These are phyloP conservation scores for Moniliella sp. DNA, from an alignment of 1,284 basidiomycete genomes.

Conservation along the genomic window DNA sequence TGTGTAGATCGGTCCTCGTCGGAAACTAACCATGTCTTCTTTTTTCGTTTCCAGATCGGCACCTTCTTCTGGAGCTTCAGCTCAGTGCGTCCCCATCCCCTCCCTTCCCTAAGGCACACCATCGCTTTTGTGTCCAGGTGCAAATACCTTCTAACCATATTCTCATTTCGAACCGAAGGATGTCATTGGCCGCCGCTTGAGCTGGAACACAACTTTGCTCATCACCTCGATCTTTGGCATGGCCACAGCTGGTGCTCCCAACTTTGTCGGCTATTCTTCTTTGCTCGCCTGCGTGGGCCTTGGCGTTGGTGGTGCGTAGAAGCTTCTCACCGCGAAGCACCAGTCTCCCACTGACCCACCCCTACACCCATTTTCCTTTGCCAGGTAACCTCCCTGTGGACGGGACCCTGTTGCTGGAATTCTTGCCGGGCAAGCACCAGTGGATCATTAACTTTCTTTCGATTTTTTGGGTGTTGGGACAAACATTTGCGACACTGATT, in stretches of 20 bases:
- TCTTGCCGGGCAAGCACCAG: constrained; percentile 30
- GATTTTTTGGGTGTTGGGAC: constrained; percentile 47
- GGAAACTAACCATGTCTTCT: too few species aligned
- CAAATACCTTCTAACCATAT: too few species aligned
- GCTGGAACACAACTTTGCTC: constrained; percentile 46
- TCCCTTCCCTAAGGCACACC: too few species aligned
- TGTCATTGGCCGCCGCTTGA: constrained; percentile 38
- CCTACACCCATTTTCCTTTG: too few species aligned
- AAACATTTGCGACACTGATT: constrained; percentile 35
- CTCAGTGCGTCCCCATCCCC: too few species aligned
- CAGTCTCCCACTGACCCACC: too few species aligned
- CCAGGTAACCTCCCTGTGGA: constrained; percentile 37
- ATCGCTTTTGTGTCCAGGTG: too few species aligned
- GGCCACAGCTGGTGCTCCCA: constrained; percentile 41
- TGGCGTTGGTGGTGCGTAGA: too few species aligned
- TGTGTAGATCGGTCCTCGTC: too few species aligned
- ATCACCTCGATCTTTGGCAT: constrained; percentile 44
- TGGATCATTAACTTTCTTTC: constrained; percentile 48
- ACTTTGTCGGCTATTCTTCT: constrained; percentile 40
- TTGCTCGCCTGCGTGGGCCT: constrained; percentile 43
- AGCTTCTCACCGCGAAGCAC: too few species aligned
- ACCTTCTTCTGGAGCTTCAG: constrained; percentile 41
- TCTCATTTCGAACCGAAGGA: too few species aligned
- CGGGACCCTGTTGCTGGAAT: constrained; percentile 26
- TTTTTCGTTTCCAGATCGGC: too few species aligned